A percentile compares a stretch with the other conserved stretches of the same genome.
These are phyloP conservation scores for Arthrobotrys iridis DNA, from an alignment of 2,329 filamentous ascomycete species.

Conservation along the genomic window DNA sequence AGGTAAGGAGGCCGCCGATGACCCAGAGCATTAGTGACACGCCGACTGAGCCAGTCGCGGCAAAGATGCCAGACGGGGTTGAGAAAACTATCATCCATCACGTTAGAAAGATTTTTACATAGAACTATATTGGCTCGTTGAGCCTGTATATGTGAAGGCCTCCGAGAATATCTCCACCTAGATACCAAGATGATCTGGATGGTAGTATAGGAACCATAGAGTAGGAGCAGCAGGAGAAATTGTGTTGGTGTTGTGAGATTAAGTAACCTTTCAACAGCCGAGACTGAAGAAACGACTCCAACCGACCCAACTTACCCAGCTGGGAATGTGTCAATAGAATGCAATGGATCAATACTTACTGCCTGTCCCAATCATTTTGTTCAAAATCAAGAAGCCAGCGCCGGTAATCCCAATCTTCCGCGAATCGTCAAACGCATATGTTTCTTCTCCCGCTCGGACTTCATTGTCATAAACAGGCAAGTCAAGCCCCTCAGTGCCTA, in stretches of 20 bases:
- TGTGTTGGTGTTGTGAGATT: constrained; percentile 19
- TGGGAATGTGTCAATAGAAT: neutral
- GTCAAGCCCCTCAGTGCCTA: neutral
- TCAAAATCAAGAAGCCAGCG: constrained; percentile 68
- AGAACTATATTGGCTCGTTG: neutral
- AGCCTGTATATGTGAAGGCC: neutral
- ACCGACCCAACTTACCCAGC: neutral
- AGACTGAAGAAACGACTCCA: too few relatives aligned
- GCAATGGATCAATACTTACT: constrained; percentile 62
- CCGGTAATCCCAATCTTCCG: constrained; percentile 67
- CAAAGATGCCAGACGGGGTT: constrained; percentile 69
- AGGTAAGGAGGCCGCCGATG: constrained; percentile 68
- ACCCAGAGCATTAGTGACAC: constrained; percentile 68
- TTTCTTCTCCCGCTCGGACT: constrained; percentile 56
- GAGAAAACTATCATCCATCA: constrained; percentile 64
- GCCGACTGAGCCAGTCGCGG: constrained; percentile 68
- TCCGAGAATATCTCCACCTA: neutral
- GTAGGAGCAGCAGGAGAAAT: neutral
- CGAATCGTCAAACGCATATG: constrained; percentile 62
- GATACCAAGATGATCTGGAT: too few relatives aligned
- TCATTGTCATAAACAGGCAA: constrained; percentile 39
- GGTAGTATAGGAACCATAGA: too few relatives aligned
- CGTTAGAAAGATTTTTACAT: neutral
- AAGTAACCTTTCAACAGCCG: too few relatives aligned
- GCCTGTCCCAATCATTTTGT: constrained; percentile 71